phyloP scores from a whole-genome alignment of 2,329 filamentous ascomycete genomes.

The Colletotrichum lentis region DNA sequence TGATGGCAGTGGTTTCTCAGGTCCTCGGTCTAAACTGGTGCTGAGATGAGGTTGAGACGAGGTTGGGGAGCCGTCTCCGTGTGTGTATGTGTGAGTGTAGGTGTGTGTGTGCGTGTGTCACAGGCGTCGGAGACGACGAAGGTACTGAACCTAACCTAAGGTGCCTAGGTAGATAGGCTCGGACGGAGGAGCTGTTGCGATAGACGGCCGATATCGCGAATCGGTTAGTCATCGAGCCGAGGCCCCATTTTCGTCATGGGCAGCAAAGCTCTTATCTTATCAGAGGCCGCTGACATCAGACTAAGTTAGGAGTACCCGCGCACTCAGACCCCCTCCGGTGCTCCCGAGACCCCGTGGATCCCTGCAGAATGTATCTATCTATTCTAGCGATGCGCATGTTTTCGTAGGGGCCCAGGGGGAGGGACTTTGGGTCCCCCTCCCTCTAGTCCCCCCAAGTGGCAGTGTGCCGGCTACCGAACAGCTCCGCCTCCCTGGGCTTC shows the following conservation, averaged over 20 bases:
- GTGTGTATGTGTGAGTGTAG: too few relatives aligned
- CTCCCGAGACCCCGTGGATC: neutral
- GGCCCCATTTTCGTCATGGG: neutral
- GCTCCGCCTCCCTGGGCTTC: constrained; percentile 13
- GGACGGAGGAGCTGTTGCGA: constrained; percentile 27
- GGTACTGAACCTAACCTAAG: neutral
- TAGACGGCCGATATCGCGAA: constrained; percentile 36
- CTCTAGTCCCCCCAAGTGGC: too few relatives aligned
- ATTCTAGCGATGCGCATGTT: constrained; percentile 29
- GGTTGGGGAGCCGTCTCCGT: neutral
- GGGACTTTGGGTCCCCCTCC: neutral
- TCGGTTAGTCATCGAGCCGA: constrained; percentile 34
- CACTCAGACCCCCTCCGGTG: too few relatives aligned
- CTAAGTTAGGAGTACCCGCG: too few relatives aligned
- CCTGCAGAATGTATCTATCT: constrained; percentile 3
- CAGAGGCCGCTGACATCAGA: constrained; percentile 12
- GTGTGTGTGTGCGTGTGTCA: constrained; percentile 16
- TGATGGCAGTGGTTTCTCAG: neutral
- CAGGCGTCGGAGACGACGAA: constrained; percentile 3
- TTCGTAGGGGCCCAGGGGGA: constrained; percentile 33
- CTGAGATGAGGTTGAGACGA: constrained; percentile 31
- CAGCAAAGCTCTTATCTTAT: constrained; percentile 32
- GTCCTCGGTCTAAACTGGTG: constrained; percentile 19
- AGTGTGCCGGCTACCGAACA: neutral
- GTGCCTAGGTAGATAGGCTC: neutral